Base-by-base conservation (phyloP, 2,329 filamentous ascomycete genomes). In the Metarhizium guizhouense region DNA sequence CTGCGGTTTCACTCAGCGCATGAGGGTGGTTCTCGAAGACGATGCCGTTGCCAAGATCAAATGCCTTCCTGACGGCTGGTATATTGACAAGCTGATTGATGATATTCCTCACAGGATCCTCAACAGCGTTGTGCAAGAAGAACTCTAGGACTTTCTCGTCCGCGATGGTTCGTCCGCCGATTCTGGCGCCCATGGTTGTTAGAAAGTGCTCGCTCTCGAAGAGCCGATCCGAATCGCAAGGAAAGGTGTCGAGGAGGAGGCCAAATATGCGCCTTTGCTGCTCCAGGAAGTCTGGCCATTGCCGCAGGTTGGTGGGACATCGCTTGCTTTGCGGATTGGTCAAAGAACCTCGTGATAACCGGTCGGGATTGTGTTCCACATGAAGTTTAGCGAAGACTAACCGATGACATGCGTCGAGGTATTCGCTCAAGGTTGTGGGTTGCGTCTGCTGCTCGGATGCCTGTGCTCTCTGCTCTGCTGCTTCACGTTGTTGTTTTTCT, bases 11-110 rank as follows among this genome's bases (percentile, higher is more conserved):
- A 59, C 61, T 64, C 3, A 70, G 53, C 2, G 61, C 62, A 56
- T 65, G 56, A 4, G 57, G 56, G 32, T 68, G 61, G 56, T 68
- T 70, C 55, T 71, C 60, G 47, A 71, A 71, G 16, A 66, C n/a
- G 36, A 72, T 61, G 7, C 67, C 63, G 43, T 64, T 54, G 13
- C 62, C 63, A 1, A 72, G 32, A 13, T 64, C 49, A 42, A 68
- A 68, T 1, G 42, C 61, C 0, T 38, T 42, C 5, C 50, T 58
- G 1, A 66, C 51, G 36, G 53, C 40, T n/a, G 63, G 53, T 18
- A 63, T 60, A 8, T 59, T 13, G 13, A 51, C 62, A 14, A 73
- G 63, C 42, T 64, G 47, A 1, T 70, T n/a, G 11, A 72, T 53
- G 36, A 71, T 70, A 1, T 34, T 34, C 13, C 56, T 56, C 3